Evolutionary conservation across 305 asterid species (phyloP), one percentile per base, ranked within the genome.

Genomic region (Salvia sclarea): DNA sequence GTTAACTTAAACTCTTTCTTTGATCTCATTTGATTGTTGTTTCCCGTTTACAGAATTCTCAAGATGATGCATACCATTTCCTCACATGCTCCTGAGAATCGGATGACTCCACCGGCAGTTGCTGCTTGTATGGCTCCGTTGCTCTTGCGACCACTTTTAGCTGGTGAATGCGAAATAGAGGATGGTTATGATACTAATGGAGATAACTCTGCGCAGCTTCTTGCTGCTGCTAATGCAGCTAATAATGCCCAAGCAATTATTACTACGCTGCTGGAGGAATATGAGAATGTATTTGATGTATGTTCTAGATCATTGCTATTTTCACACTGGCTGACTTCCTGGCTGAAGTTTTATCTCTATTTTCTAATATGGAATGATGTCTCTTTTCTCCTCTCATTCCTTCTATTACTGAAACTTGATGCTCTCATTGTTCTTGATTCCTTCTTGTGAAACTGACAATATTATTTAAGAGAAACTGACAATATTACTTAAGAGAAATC

Each of bases 101-200:
- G 98, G 76, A 95, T 95, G 99, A 85, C 88, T 61, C 87, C 97
- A 66, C 81, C 97, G 2, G 99, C 99, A 28, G 97, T 95, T 79
- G 98, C 98, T 74, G 98, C 99, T 79, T 95, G 99, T 78, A 95
- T 95, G 99, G 99, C 99, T 44, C 99, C 99, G 14, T 82, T 95
- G 88, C 94, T 95, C 64, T 82, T 95, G 82, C 97, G 97, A 28
- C 99, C 99, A 30, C 97, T 95, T 65, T 83, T 95, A 75, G 92
- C 99, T 54, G 99, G 99, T 53, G 99, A 95, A 84, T 95, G 99
- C 64, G 99, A 95, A 81, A 25, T 87, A 66, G 99, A 92, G 83
- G 98, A 92, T 71, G 96, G 84, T 81, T 88, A 83, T 80, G 95
- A 89, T 45, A 48, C 71, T 30, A 84, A 83, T 66, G 98, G 95